These are phyloP conservation scores for Dillenia suffruticosa DNA, from an alignment of 164 flowering plant genomes.

Conservation along the genomic window DNA sequence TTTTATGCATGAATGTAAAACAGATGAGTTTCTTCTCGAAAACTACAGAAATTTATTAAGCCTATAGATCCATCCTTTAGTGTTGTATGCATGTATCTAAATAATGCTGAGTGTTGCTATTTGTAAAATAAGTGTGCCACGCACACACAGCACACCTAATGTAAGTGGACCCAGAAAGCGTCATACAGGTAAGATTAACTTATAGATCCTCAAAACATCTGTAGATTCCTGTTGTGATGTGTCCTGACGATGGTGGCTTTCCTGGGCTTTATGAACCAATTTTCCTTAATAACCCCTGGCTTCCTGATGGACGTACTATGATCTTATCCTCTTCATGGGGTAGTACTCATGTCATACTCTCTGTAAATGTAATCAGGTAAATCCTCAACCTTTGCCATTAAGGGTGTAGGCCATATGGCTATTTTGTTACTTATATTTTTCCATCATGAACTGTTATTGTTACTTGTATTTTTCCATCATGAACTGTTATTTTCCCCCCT, in stretches of 20 bases:
- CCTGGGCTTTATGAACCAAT: constrained; percentile 79
- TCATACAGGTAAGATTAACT: no score
- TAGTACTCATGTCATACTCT: constrained; percentile 65
- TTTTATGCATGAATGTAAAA: no score
- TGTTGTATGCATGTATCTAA: no score
- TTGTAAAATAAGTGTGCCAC: no score
- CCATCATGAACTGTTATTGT: background rate
- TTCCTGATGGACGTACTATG: constrained; percentile 82
- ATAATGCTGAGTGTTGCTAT: no score
- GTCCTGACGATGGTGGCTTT: constrained; percentile 66
- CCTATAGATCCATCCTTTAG: no score
- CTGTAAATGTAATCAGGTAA: constrained; percentile 81
- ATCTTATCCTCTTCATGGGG: constrained; percentile 78
- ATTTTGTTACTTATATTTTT: constrained; percentile 3
- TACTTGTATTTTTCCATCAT: constrained; percentile 5
- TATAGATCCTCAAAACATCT: constrained; percentile 8
- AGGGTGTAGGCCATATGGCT: background rate
- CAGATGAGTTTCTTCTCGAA: no score
- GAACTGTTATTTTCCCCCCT: no score
- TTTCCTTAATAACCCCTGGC: constrained; percentile 72
- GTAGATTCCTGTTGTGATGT: constrained; percentile 76
- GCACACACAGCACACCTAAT: no score
- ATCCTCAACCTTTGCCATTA: constrained; percentile 1
- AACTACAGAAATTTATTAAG: no score
- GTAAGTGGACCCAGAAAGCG: no score